These are phyloP conservation scores for Pseudonitzschia delicatissima DNA, from an alignment of 108 stramenopile species.

Conservation along the genomic window DNA sequence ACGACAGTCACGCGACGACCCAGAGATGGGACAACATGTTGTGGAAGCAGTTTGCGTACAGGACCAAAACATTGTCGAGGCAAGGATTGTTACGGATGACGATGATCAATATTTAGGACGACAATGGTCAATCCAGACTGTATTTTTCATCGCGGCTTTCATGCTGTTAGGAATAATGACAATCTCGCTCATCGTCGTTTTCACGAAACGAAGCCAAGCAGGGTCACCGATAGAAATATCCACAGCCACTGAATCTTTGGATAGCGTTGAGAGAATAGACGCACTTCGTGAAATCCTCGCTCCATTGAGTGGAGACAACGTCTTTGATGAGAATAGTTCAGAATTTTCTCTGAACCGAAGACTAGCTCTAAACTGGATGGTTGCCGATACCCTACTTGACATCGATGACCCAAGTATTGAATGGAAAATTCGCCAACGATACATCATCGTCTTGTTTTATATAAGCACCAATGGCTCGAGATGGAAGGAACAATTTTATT, in stretches of 20 bases:
- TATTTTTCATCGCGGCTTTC: too few species aligned
- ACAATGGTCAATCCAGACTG: too few species aligned
- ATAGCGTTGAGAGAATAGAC: background rate
- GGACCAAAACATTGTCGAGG: background rate
- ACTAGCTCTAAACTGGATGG: background rate
- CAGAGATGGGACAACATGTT: background rate
- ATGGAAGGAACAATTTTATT: conserved; percentile 12
- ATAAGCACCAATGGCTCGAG: conserved; percentile 16
- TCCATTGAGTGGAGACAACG: background rate
- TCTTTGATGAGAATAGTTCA: background rate
- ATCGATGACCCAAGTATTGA: background rate
- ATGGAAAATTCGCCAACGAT: conserved; percentile 10
- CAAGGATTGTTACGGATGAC: background rate
- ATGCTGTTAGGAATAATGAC: too few species aligned
- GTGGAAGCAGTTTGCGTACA: background rate
- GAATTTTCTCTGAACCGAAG: background rate
- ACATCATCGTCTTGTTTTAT: conserved; percentile 20
- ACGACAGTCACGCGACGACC: background rate
- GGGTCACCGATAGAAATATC: too few species aligned
- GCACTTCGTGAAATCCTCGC: background rate
- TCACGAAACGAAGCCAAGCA: too few species aligned
- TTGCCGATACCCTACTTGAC: background rate
- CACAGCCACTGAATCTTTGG: too few species aligned
- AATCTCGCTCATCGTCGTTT: too few species aligned
- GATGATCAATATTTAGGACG: too few species aligned